phyloP scores from a whole-genome alignment of 176 grass and related monocot genomes.

The Oryza glaberrima region DNA sequence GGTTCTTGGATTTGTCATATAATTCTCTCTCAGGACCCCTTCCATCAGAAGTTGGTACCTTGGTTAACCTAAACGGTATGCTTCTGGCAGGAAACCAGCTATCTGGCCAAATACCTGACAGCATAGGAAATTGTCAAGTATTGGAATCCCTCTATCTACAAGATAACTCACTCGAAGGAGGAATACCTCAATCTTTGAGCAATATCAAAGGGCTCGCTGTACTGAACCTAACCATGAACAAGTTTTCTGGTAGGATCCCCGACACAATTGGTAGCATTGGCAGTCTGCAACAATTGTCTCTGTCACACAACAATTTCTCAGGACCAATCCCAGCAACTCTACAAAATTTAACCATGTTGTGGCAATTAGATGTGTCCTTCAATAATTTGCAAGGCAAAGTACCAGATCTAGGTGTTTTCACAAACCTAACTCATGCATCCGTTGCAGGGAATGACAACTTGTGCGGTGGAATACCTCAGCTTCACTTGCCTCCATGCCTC shows the following conservation, averaged over 20 bases:
- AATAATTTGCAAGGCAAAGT: constrained; percentile 11
- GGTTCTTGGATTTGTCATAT: neutral
- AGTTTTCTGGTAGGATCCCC: no score
- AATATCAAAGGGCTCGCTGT: constrained; percentile 44
- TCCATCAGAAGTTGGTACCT: neutral
- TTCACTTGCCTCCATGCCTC: constrained; percentile 29
- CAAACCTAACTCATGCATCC: neutral
- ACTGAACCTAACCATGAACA: no score
- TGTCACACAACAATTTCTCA: no score
- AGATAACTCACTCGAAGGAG: constrained; percentile 38
- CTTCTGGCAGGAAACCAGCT: constrained; percentile 44
- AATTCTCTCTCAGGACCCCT: neutral
- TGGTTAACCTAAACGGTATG: neutral
- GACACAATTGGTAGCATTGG: fast-evolving
- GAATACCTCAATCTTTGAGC: constrained; percentile 33
- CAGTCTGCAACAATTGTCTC: no score
- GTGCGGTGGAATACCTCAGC: constrained; percentile 44
- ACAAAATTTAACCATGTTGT: fast-evolving
- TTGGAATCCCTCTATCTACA: constrained; percentile 35
- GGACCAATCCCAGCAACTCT: no score
- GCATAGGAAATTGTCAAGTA: neutral
- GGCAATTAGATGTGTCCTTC: no score
- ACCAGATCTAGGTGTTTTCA: constrained; percentile 34
- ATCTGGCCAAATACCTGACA: constrained; percentile 29
- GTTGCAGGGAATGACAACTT: constrained; percentile 29